Percentiles rank a stretch among this genome's conserved stretches.
These are phyloP conservation scores for Allomyces arbusculus DNA, from an alignment of 192 early-diverging fungal species.

Conservation along the genomic window DNA sequence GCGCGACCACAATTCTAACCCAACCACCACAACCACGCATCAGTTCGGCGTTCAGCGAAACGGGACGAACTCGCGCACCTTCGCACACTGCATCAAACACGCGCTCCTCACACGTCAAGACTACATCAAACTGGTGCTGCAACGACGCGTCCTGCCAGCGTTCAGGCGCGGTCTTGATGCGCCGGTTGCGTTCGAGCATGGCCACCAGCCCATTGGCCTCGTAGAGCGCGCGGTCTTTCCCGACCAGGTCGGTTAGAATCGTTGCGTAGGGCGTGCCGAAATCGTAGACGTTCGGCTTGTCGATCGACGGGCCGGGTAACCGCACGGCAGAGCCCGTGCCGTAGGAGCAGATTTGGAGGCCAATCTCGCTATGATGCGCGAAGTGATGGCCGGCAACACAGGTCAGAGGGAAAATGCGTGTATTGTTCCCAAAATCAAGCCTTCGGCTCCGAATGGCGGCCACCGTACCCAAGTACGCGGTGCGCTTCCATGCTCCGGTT, in stretches of 20 bases:
- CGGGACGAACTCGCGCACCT: constrained; percentile 25
- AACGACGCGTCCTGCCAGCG: constrained; percentile 48
- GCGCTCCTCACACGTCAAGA: constrained; percentile 90
- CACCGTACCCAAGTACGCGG: constrained; percentile 40
- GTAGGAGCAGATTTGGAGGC: constrained; percentile 26
- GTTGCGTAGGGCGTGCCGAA: constrained; percentile 85
- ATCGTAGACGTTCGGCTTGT: constrained; percentile 72
- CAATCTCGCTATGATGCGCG: too few relatives aligned
- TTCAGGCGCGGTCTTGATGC: constrained; percentile 75
- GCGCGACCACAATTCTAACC: constrained; percentile 54
- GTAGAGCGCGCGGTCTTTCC: constrained; percentile 44
- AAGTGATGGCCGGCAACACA: too few relatives aligned
- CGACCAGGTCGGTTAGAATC: constrained; percentile 63
- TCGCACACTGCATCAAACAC: constrained; percentile 86
- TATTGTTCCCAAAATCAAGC: too few relatives aligned
- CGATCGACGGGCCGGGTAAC: constrained; percentile 65
- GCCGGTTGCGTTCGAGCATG: constrained; percentile 91
- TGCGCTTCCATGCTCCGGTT: constrained; percentile 96
- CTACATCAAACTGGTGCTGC: constrained; percentile 56
- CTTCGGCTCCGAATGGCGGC: background rate
- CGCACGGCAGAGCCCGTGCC: constrained; percentile 81
- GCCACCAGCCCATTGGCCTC: constrained; percentile 54
- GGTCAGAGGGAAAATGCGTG: too few relatives aligned
- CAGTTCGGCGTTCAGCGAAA: constrained; percentile 1
- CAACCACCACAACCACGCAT: background rate